phyloP scores from a whole-genome alignment of 768 basidiomycete species.

The Mycena vitilis region DNA sequence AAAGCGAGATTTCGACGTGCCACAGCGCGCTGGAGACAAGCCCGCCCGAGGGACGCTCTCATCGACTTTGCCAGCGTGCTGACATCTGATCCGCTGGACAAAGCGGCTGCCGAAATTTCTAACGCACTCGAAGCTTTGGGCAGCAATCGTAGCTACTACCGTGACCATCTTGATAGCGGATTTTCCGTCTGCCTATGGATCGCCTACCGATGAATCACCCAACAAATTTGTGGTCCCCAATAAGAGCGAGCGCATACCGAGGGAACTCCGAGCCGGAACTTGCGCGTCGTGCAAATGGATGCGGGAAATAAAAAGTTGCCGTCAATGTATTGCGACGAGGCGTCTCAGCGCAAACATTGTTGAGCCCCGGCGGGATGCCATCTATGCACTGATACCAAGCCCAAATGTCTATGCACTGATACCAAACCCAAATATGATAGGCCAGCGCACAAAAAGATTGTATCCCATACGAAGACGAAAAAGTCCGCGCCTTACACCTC shows the following conservation, averaged over 20 bases:
- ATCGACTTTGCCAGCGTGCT: constrained; percentile 20
- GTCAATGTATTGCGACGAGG: constrained; percentile 18
- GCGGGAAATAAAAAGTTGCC: constrained; percentile 12
- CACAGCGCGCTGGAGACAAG: constrained; percentile 7
- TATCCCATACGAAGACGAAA: constrained; percentile 9
- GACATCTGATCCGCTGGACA: constrained; percentile 16
- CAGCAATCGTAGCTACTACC: neutral
- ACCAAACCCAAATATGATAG: too few species aligned
- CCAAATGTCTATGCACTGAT: neutral
- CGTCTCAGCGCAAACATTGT: constrained; percentile 17
- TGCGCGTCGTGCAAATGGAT: constrained; percentile 8
- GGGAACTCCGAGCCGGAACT: neutral
- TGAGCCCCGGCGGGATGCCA: neutral
- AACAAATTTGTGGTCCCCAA: constrained; percentile 1
- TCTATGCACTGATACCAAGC: neutral
- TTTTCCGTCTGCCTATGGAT: constrained; percentile 15
- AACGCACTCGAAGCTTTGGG: constrained; percentile 2
- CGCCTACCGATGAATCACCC: neutral
- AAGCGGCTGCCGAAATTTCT: neutral
- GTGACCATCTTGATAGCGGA: neutral
- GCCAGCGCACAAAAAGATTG: constrained; percentile 11
- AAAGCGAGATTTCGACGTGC: constrained; percentile 22
- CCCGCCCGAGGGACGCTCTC: constrained; percentile 11
- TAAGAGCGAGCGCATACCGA: neutral
- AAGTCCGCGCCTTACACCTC: constrained; percentile 7